These are phyloP conservation scores for Leptomonas pyrrhocoris DNA, from an alignment of 208 protist genomes.

Conservation along the genomic window DNA sequence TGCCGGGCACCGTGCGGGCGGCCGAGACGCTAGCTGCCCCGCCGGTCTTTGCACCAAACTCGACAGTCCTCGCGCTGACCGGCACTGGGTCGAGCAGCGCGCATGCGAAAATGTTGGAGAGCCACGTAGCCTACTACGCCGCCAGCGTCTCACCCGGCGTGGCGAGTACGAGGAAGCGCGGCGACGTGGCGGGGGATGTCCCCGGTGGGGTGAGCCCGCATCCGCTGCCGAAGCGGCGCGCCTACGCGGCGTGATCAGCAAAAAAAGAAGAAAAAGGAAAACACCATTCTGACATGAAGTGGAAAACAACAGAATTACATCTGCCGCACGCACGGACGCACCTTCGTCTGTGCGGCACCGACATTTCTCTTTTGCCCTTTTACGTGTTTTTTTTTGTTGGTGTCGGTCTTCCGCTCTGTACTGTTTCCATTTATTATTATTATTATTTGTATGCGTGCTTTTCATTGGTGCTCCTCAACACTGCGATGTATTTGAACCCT, in stretches of 20 bases:
- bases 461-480: too few species aligned
- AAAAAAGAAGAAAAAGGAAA: background rate
- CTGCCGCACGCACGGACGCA: background rate
- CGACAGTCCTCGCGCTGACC: conserved; percentile 29
- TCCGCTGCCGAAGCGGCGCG: conserved; percentile 38
- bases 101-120: conserved; percentile 41
- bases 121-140: conserved; percentile 55
- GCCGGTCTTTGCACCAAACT: conserved; percentile 52
- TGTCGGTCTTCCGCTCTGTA: too few species aligned
- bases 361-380: conserved; percentile 2
- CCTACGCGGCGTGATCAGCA: conserved; percentile 18
- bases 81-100: conserved; percentile 28
- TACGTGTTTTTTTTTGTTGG: conserved; percentile 12
- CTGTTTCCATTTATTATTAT: background rate
- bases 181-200: background rate
- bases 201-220: background rate
- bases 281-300: background rate
- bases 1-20: conserved; percentile 72
- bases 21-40: conserved; percentile 25
- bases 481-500: too few species aligned
- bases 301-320: too few species aligned
- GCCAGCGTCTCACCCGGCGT: conserved; percentile 7
- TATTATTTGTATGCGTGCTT: background rate
- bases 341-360: too few species aligned
- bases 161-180: background rate